Conservation (phyloP, 208 protist genomes). For the Trypanosoma melophagium region DNA sequence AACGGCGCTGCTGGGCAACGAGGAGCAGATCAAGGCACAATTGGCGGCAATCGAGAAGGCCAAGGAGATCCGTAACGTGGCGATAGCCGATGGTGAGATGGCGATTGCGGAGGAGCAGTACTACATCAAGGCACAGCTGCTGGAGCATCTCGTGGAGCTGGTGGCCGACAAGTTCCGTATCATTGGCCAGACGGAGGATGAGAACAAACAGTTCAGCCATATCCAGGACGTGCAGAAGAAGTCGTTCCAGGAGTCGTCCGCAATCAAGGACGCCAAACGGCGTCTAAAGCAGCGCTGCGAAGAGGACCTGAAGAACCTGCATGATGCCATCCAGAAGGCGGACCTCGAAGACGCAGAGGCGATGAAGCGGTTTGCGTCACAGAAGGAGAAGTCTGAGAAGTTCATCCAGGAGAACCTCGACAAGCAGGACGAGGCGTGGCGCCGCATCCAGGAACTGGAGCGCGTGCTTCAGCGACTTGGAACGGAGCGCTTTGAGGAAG, state of each 20-base stretch:
- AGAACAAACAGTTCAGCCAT: constrained; percentile 45
- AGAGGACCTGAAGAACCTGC: constrained; percentile 70
- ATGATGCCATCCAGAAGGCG: constrained; percentile 78
- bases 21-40: constrained; percentile 57
- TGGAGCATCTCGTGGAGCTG: constrained; percentile 55
- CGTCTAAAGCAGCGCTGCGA: constrained; percentile 77
- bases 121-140: constrained; percentile 65
- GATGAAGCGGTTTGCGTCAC: constrained; percentile 66
- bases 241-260: constrained; percentile 67
- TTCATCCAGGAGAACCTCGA: constrained; percentile 70
- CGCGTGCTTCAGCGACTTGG: constrained; percentile 72
- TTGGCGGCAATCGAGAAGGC: constrained; percentile 46
- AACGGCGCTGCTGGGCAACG: constrained; percentile 48
- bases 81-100: constrained; percentile 53
- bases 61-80: constrained; percentile 48
- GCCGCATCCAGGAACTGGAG: constrained; percentile 81
- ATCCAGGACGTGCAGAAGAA: constrained; percentile 75
- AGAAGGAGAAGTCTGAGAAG: constrained; percentile 76
- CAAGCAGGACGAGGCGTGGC: constrained; percentile 74
- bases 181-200: constrained; percentile 57
- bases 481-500: constrained; percentile 79
- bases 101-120: constrained; percentile 59
- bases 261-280: constrained; percentile 81
- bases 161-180: constrained; percentile 57
- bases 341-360: constrained; percentile 80